These are phyloP conservation scores for Geum urbanum DNA, from an alignment of 306 rosid genomes.

Conservation along the genomic window DNA sequence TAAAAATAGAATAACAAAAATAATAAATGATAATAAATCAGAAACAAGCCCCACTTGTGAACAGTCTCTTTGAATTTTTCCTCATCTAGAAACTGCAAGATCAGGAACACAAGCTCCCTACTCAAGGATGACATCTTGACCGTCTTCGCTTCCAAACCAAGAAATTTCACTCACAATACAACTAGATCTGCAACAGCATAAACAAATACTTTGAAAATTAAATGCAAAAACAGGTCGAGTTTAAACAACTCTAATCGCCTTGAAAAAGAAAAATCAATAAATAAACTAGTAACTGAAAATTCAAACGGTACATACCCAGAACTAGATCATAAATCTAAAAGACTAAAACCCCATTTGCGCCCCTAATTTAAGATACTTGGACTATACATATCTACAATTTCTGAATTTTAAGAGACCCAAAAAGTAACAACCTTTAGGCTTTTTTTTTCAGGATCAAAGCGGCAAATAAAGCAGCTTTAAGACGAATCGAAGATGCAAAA, in stretches of 20 bases:
- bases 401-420: conserved; percentile 30
- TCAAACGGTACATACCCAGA: conserved; percentile 23
- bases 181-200: conserved; percentile 69
- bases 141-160: conserved; percentile 37
- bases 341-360: conserved; percentile 28
- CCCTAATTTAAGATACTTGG: conserved; percentile 15
- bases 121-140: conserved; percentile 89
- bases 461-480: conserved; percentile 62
- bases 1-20: neutral
- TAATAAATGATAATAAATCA: neutral
- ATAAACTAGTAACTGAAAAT: conserved; percentile 13
- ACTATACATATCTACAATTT: conserved; percentile 25
- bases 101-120: conserved; percentile 97
- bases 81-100: conserved; percentile 97
- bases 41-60: conserved; percentile 68
- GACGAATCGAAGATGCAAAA: conserved; percentile 66
- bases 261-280: neutral
- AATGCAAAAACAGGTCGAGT: conserved; percentile 17
- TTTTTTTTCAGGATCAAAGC: conserved; percentile 36
- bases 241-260: conserved; percentile 22
- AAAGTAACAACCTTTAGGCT: conserved; percentile 22
- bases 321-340: conserved; percentile 39
- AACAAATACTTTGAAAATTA: neutral
- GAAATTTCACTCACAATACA: conserved; percentile 37
- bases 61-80: conserved; percentile 98